Percentiles rank a stretch among this genome's conserved stretches.
These are phyloP conservation scores for Zygotorulaspora mrakii DNA, from an alignment of 1,139 yeast genomes.

Conservation along the genomic window DNA sequence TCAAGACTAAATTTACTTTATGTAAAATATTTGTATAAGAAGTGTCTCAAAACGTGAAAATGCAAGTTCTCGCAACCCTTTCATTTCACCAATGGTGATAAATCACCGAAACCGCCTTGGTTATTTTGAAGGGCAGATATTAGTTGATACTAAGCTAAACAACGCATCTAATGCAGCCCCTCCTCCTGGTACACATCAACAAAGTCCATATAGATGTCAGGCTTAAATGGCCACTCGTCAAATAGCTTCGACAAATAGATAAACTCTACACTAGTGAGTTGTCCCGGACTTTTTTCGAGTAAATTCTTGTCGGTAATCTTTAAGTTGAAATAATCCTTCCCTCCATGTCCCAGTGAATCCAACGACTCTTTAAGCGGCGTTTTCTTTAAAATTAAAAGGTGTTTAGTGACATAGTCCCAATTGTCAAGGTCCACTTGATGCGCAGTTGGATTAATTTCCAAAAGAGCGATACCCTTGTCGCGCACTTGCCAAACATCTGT, in stretches of 20 bases:
- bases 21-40: no score
- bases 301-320: constrained; percentile 40
- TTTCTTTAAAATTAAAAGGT: constrained; percentile 53
- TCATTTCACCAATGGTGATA: no score
- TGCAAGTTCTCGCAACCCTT: no score
- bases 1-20: no score
- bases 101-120: no score
- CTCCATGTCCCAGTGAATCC: constrained; percentile 75
- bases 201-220: constrained; percentile 42
- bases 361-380: constrained; percentile 49
- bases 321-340: constrained; percentile 54
- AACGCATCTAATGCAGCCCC: constrained; percentile 2
- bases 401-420: constrained; percentile 65
- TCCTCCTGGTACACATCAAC: constrained; percentile 28
- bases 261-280: constrained; percentile 55
- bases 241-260: constrained; percentile 49
- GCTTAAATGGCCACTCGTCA: constrained; percentile 84
- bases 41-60: no score
- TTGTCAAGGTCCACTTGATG: constrained; percentile 48
- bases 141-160: not conserved
- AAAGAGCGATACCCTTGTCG: constrained; percentile 37
- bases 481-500: constrained; percentile 19
- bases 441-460: constrained; percentile 58
- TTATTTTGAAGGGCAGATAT: not conserved
- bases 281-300: constrained; percentile 46